Percentiles rank a stretch among this genome's conserved stretches.
Evolutionary conservation across 345 rosid species (phyloP).

Genomic region (Pugionium cornutum): DNA sequence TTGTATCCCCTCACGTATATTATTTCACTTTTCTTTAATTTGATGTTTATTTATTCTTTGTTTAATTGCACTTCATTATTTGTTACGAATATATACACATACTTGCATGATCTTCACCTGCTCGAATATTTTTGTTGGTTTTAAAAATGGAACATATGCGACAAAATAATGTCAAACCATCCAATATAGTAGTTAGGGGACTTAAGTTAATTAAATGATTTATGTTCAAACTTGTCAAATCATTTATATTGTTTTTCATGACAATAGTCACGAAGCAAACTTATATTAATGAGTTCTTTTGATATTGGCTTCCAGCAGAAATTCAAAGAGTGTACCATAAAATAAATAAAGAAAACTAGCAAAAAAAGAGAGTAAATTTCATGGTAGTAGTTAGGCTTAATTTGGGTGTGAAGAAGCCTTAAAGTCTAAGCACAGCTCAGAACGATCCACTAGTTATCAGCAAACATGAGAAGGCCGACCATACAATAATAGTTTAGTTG

Average conservation of each 20-base stretch:
- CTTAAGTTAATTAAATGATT: not conserved
- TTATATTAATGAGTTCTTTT: slow-evolving; percentile 3
- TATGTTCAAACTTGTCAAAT: slow-evolving; percentile 32
- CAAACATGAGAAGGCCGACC: slow-evolving; percentile 36
- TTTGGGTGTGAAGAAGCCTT: slow-evolving; percentile 29
- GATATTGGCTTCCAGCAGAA: slow-evolving; percentile 32
- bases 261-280: slow-evolving; percentile 2
- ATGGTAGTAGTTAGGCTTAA: slow-evolving; percentile 37
- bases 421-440: slow-evolving; percentile 39
- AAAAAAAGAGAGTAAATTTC: not conserved
- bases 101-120: slow-evolving; percentile 18
- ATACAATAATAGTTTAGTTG: slow-evolving; percentile 19
- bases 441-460: slow-evolving; percentile 27
- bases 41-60: not conserved
- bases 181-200: slow-evolving; percentile 8
- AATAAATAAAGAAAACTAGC: not conserved
- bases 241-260: slow-evolving; percentile 28
- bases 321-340: not conserved
- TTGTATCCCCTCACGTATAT: slow-evolving; percentile 7
- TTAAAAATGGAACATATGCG: slow-evolving; percentile 7
- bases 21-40: not conserved
- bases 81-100: not conserved
- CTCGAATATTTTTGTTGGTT: not conserved
- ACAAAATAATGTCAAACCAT: slow-evolving; percentile 28
- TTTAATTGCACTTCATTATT: not conserved